phyloP scores from a whole-genome alignment of 164 flowering plant species.

The Kingdonia uniflora region DNA sequence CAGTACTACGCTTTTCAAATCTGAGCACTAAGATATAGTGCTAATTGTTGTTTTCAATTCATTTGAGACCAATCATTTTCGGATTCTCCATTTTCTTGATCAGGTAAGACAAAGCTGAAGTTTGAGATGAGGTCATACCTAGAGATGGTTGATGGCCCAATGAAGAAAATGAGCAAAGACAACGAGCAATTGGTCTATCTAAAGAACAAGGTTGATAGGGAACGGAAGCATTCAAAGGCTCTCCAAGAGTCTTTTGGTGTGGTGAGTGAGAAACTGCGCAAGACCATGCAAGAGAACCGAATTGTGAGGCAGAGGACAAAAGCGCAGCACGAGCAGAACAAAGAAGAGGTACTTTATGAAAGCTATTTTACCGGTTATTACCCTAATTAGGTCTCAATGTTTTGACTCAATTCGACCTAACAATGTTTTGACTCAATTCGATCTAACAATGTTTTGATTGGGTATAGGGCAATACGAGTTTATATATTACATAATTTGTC shows the following conservation, averaged over 20 bases:
- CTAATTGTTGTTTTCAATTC: too few relatives aligned
- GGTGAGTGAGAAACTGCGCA: constrained; percentile 46
- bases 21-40: too few relatives aligned
- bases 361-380: neutral
- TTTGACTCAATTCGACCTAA: neutral
- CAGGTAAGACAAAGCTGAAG: constrained; percentile 65
- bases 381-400: neutral
- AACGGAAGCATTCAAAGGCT: constrained; percentile 33
- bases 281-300: constrained; percentile 40
- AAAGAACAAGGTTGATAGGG: constrained; percentile 42
- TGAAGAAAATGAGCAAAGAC: constrained; percentile 76
- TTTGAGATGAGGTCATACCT: constrained; percentile 71
- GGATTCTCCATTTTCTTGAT: constrained; percentile 1
- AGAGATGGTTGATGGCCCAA: constrained; percentile 59
- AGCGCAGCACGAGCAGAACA: constrained; percentile 54
- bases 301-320: constrained; percentile 56
- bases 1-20: too few relatives aligned
- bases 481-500: too few relatives aligned
- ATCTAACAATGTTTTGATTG: neutral
- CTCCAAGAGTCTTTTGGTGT: constrained; percentile 38
- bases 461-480: neutral
- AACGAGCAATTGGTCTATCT: constrained; percentile 56
- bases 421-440: neutral
- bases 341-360: constrained; percentile 55
- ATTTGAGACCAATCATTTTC: too few relatives aligned